Evolutionary conservation across 2,329 filamentous ascomycete genomes (phyloP).

Genomic region (Bipolaris gigantea): DNA sequence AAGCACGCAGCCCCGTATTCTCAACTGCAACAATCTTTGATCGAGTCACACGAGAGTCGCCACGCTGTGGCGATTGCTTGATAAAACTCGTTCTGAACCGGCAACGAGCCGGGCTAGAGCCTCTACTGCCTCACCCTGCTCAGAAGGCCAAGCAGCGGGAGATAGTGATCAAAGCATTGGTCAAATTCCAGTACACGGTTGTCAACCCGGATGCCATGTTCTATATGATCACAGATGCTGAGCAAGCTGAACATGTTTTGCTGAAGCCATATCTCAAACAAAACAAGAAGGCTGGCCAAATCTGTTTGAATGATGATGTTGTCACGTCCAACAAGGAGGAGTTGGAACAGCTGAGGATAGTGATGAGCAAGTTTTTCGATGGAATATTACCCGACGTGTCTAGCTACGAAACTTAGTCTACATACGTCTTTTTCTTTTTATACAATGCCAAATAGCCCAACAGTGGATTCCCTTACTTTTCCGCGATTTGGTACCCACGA

Average conservation of each 20-base stretch:
- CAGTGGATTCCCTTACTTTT: background rate
- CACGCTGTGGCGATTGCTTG: conserved; percentile 49
- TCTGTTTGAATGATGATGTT: conserved; percentile 51
- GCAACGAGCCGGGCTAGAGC: conserved; percentile 41
- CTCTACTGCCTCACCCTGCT: conserved; percentile 41
- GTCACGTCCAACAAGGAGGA: conserved; percentile 42
- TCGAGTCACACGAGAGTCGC: conserved; percentile 43
- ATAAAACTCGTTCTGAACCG: conserved; percentile 47
- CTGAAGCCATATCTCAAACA: conserved; percentile 43
- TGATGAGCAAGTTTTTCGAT: conserved; percentile 27
- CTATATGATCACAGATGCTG: conserved; percentile 51
- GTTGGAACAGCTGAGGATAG: conserved; percentile 40
- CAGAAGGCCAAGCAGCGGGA: conserved; percentile 40
- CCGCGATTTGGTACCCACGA: background rate
- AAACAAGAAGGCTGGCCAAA: conserved; percentile 43
- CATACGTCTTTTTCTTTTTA: background rate
- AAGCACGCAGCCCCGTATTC: conserved; percentile 44
- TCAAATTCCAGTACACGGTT: conserved; percentile 49
- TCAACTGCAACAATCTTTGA: conserved; percentile 46
- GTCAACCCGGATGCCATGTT: conserved; percentile 48
- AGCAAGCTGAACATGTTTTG: conserved; percentile 46
- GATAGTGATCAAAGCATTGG: conserved; percentile 44
- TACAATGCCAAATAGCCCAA: background rate
- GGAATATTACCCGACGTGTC: background rate
- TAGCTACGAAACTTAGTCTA: background rate